Evolutionary conservation across 75 land plant genomes (phyloP), one percentile per base, ranked within the genome.

Genomic region (Cryptomeria japonica): DNA sequence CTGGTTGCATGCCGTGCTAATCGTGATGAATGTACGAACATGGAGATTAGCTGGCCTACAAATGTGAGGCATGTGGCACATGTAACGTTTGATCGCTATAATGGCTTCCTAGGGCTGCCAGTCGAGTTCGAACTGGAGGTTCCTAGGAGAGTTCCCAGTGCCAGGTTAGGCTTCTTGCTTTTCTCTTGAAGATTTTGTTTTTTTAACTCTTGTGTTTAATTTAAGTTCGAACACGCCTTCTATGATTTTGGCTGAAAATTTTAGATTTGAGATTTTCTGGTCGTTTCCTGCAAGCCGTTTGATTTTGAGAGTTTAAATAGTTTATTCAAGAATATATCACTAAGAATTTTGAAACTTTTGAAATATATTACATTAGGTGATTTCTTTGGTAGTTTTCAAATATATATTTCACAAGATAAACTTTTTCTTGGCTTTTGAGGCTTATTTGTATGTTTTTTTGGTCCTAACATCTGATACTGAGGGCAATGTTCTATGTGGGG

Each of bases 1-100:
- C 15, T 94, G 37, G 88, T 94, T 16, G 90, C 92, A 5, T 95
- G 96, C 83, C 91, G 87, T 70, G 86, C 93, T 39, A 86, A 86
- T 36, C 90, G 87, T 13, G 88, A 87, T 61, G 91, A 90, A 87
- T 44, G 83, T 36, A 42, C 46, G 41, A 82, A 56, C 41, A 94
- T 95, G 91, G 96, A 95, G 87, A 95, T 95, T 76, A 93, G 96
- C 1, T 95, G 93, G 93, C 96, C 96, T 32, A 95, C 95, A 10
- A 89, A 95, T 49, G 96, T 95, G 36, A 88, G 90, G 61, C 96
- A 95, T 56, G 95, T 95, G 36, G 92, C 96, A 1, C 96, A 95
- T 87, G 96, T 95, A 22, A 94, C 96, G 11, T 95, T 95, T 56
- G 96, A 95, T 80, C 89, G 96, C 9, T 95, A 91, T 84, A 94